phyloP scores from a whole-genome alignment of 805 yeast genomes.

The Lachancea sp. region DNA sequence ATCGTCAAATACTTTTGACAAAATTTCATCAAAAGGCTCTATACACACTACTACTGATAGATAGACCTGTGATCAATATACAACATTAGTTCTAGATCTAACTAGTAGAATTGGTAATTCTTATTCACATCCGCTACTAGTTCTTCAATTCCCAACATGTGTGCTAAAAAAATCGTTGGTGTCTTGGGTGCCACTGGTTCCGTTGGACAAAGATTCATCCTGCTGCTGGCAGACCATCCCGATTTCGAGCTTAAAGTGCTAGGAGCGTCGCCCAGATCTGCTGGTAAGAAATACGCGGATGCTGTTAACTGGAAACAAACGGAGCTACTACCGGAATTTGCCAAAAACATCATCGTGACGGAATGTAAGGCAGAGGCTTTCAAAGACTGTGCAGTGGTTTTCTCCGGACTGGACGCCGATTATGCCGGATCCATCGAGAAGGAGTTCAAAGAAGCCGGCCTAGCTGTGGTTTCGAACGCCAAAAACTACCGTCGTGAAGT shows the following conservation, averaged over 20 bases:
- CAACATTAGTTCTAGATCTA: too few relatives aligned
- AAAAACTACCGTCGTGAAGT: conserved; percentile 87
- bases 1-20: background rate
- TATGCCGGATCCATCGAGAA: conserved; percentile 90
- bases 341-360: conserved; percentile 55
- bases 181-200: conserved; percentile 98
- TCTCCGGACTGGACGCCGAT: conserved; percentile 90
- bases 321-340: conserved; percentile 62
- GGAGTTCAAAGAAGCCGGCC: conserved; percentile 73
- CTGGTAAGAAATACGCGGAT: conserved; percentile 78
- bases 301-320: conserved; percentile 96
- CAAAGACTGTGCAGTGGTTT: conserved; percentile 86
- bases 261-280: conserved; percentile 92
- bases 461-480: conserved; percentile 87
- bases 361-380: conserved; percentile 76
- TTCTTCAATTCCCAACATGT: conserved; percentile 17
- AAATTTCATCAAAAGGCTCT: background rate
- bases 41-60: too few relatives aligned
- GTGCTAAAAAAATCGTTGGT: conserved; percentile 49
- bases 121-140: background rate
- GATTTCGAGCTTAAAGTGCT: conserved; percentile 76
- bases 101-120: too few relatives aligned
- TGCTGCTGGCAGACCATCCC: conserved; percentile 80
- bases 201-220: conserved; percentile 93
- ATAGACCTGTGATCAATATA: too few relatives aligned